Evolutionary conservation across 352 stramenopile species (phyloP).

Genomic region (Pythium brassicae): DNA sequence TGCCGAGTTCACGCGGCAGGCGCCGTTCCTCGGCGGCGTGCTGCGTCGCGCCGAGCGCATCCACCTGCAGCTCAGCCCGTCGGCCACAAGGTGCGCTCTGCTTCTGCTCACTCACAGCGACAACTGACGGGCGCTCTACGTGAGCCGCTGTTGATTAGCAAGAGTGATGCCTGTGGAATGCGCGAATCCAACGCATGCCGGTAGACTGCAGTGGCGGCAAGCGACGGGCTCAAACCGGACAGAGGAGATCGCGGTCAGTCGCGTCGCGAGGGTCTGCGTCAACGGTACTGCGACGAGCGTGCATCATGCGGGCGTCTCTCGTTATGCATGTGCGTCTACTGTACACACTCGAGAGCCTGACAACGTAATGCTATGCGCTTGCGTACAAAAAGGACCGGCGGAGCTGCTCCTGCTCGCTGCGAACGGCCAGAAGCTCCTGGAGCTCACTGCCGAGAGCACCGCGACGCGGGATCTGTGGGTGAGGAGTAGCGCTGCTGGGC

Average conservation of each 20-base stretch:
- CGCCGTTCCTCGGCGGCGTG: slow-evolving; percentile 48
- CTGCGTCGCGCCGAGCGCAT: slow-evolving; percentile 52
- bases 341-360: neutral
- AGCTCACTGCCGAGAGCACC: slow-evolving; percentile 39
- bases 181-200: no score
- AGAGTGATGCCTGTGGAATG: neutral
- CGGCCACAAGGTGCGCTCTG: slow-evolving; percentile 30
- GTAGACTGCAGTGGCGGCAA: slow-evolving; percentile 45
- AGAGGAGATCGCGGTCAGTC: slow-evolving; percentile 49
- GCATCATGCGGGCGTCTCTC: neutral
- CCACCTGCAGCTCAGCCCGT: slow-evolving; percentile 55
- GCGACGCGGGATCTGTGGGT: slow-evolving; percentile 55
- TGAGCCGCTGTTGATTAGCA: no score
- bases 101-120: neutral
- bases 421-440: slow-evolving; percentile 60
- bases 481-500: no score
- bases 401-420: slow-evolving; percentile 48
- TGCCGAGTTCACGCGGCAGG: slow-evolving; percentile 70
- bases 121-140: neutral
- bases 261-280: slow-evolving; percentile 51
- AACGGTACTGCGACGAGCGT: slow-evolving; percentile 24
- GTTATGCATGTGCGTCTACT: no score
- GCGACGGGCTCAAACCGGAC: slow-evolving; percentile 29
- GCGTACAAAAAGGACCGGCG: slow-evolving; percentile 18
- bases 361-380: neutral